These are phyloP conservation scores for Anethum foeniculum DNA, from an alignment of 140 eudicot genomes.

Conservation along the genomic window DNA sequence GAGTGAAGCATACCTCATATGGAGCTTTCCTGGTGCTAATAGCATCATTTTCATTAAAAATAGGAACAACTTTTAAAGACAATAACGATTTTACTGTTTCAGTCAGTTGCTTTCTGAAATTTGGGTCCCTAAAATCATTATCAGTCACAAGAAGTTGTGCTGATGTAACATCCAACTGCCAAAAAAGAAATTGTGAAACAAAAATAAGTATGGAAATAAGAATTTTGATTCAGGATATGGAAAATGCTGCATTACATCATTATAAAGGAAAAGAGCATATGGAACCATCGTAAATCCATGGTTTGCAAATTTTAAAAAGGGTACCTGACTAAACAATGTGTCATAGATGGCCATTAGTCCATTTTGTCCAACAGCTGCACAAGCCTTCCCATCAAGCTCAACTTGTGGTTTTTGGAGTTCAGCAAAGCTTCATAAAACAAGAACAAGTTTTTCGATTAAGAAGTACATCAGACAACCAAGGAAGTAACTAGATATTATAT, in stretches of 20 bases:
- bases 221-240: neutral
- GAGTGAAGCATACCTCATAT: constrained; percentile 55
- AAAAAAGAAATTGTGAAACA: constrained; percentile 3
- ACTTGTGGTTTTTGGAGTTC: constrained; percentile 93
- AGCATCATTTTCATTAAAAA: constrained; percentile 91
- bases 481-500: neutral
- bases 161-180: constrained; percentile 79
- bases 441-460: neutral
- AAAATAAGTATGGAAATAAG: neutral
- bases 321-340: constrained; percentile 90
- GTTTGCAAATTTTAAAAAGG: neutral
- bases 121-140: constrained; percentile 77
- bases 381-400: constrained; percentile 96
- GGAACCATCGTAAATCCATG: neutral
- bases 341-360: constrained; percentile 98
- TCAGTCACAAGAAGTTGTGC: constrained; percentile 96
- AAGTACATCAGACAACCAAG: neutral
- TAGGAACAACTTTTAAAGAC: constrained; percentile 65
- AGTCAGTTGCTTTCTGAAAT: constrained; percentile 66
- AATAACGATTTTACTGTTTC: constrained; percentile 69
- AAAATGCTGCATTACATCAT: neutral
- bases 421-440: constrained; percentile 51
- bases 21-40: constrained; percentile 93
- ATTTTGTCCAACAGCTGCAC: constrained; percentile 98
- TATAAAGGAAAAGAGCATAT: neutral